Base-by-base conservation (phyloP, 371 early-diverging fungal genomes). In the Chytridium lagenaria region DNA sequence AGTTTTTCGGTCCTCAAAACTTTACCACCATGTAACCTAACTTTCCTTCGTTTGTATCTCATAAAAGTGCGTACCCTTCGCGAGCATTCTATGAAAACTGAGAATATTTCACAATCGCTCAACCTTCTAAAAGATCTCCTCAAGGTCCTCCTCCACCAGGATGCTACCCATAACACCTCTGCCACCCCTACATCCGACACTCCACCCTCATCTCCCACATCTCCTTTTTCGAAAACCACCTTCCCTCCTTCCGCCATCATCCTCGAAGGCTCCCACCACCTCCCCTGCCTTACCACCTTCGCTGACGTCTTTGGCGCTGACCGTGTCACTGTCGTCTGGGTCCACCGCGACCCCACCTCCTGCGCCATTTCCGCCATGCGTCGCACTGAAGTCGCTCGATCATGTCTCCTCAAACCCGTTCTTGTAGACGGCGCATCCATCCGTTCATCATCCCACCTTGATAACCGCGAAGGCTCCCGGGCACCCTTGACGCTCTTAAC, bases 91-190 rank as follows among this genome's bases (percentile, higher is more conserved):
- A 12, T 40, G 40, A 12, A 40, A 3, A 38, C 66, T 2, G n/a
- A 38, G 2, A 26, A 16, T 23, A 37, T 37, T 3, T 3, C 38
- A 5, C 10, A 44, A 40, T 66, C 66, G 15, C 49, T 66, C 10
- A 10, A 5, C 36, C 66, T 66, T 2, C 66, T 66, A 16, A 38
- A 44, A 40, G 38, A 38, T 44, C 66, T 66, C 40, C 66, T 66
- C 44, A 66, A 66, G 40, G 15, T 15, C 28, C 66, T 66, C 49
- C 66, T 66, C 49, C 66, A 66, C 66, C 66, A 66, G 34, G 61
- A 61, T 23, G 44, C 44, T 19, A 37, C 37, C 23, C 39, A n/a
- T 44, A 3, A 3, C 39, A 7, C 66, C 30, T 28, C 40, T 44
- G 12, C 23, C 23, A 2, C 22, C 44, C 15, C 3, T 44, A 7